Conservation (phyloP, 2,329 filamentous ascomycete genomes). For the Fusarium guadeloupense region DNA sequence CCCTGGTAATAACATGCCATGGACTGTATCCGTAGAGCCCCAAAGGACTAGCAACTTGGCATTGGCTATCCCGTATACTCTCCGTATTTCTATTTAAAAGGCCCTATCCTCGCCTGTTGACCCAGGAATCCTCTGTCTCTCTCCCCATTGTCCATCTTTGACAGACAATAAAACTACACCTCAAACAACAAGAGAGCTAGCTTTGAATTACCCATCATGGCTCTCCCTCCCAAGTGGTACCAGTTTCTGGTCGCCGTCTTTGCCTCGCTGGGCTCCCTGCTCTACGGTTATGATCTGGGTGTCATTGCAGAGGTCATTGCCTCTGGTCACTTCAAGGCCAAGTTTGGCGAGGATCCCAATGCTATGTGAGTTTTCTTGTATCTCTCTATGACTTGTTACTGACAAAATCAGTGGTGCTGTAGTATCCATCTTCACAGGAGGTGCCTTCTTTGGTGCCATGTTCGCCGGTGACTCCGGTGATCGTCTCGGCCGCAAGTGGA, state of each 20-base stretch:
- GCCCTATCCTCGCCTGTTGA: too few relatives aligned
- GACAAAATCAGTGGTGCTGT: slow-evolving; percentile 23
- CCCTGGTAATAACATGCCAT: too few relatives aligned
- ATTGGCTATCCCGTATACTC: too few relatives aligned
- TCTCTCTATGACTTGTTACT: too few relatives aligned
- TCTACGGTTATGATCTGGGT: slow-evolving; percentile 40
- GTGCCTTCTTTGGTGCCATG: slow-evolving; percentile 75
- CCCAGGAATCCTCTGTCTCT: too few relatives aligned
- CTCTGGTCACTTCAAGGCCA: slow-evolving; percentile 53
- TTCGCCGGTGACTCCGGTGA: slow-evolving; percentile 72
- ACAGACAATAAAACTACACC: too few relatives aligned
- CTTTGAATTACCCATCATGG: slow-evolving; percentile 44
- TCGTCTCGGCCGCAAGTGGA: slow-evolving; percentile 72
- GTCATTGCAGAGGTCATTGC: slow-evolving; percentile 61
- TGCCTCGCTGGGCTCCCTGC: slow-evolving; percentile 39
- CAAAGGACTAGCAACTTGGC: too few relatives aligned
- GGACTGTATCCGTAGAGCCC: too few relatives aligned
- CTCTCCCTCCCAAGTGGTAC: slow-evolving; percentile 56
- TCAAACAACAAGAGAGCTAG: neutral
- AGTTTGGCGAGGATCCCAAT: slow-evolving; percentile 50
- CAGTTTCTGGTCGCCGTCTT: slow-evolving; percentile 59
- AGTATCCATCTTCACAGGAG: slow-evolving; percentile 80
- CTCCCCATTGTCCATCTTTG: neutral
- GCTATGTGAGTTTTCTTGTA: slow-evolving; percentile 42
- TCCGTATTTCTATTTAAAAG: too few relatives aligned